A percentile compares a stretch with the other conserved stretches of the same genome.
These are phyloP conservation scores for Apiospora hydei DNA, from an alignment of 2,329 filamentous ascomycete genomes.

Conservation along the genomic window DNA sequence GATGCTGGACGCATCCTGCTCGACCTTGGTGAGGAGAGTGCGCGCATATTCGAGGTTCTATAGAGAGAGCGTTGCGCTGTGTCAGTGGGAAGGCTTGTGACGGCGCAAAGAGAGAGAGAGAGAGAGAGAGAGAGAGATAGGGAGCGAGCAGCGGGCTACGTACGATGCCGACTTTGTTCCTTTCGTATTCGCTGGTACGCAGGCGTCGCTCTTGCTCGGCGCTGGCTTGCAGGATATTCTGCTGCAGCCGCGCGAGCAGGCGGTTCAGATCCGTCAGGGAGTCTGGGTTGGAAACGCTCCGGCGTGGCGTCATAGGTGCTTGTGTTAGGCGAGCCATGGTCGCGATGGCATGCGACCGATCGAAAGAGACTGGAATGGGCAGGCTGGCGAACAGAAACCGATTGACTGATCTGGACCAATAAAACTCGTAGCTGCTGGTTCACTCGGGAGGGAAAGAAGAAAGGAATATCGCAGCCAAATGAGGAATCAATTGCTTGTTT, in stretches of 20 bases:
- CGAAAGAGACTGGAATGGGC: not conserved
- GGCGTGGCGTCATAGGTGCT: slow-evolving; percentile 38
- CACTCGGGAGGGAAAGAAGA: not conserved
- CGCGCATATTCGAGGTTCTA: slow-evolving; percentile 78
- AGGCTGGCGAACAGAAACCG: not conserved
- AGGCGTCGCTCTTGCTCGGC: slow-evolving; percentile 65
- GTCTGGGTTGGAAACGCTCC: slow-evolving; percentile 42
- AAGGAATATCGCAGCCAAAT: not conserved
- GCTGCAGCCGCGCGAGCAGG: slow-evolving; percentile 71
- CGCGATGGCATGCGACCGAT: not conserved
- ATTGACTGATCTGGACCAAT: not conserved
- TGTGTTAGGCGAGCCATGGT: slow-evolving; percentile 43
- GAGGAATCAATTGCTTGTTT: slow-evolving; percentile 5
- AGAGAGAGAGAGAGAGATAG: not conserved
- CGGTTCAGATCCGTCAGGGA: slow-evolving; percentile 64
- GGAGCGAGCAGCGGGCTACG: slow-evolving; percentile 24
- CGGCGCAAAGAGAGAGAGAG: not conserved
- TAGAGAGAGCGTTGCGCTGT: not conserved
- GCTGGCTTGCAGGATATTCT: slow-evolving; percentile 68
- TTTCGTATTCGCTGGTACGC: slow-evolving; percentile 70
- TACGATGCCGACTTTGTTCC: slow-evolving; percentile 64
- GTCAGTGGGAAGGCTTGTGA: not conserved
- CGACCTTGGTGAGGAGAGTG: slow-evolving; percentile 71
- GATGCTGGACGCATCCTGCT: slow-evolving; percentile 70
- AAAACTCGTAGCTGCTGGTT: not conserved